Evolutionary conservation across 2,329 filamentous ascomycete genomes (phyloP).

Genomic region (Rutstroemia sp.): DNA sequence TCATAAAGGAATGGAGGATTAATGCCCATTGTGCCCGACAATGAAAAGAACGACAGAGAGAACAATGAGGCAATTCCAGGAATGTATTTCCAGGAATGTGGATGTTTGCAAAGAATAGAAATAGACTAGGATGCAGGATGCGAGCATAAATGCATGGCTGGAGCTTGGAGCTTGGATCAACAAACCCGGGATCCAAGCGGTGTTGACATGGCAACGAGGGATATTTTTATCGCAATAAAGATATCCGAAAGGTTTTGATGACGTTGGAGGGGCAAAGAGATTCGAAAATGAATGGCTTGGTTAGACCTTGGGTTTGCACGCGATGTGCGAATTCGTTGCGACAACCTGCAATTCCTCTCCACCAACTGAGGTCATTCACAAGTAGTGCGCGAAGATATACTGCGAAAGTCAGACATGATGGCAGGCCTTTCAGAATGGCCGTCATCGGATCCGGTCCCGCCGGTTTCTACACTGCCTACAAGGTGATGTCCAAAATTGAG

Average conservation of each 20-base stretch:
- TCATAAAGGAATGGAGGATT: slow-evolving; percentile 70
- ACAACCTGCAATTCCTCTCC: not conserved
- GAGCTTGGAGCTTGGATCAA: slow-evolving; percentile 6
- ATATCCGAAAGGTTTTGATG: slow-evolving; percentile 13
- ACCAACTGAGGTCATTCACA: not conserved
- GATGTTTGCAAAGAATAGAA: slow-evolving; percentile 5
- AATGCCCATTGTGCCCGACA: slow-evolving; percentile 39
- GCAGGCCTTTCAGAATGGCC: slow-evolving; percentile 65
- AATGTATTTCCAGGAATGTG: slow-evolving; percentile 18
- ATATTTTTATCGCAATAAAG: slow-evolving; percentile 16
- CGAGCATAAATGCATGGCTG: not conserved
- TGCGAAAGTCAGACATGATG: slow-evolving; percentile 22
- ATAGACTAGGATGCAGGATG: slow-evolving; percentile 12
- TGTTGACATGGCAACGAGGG: slow-evolving; percentile 29
- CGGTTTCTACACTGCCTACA: slow-evolving; percentile 89
- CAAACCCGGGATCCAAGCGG: slow-evolving; percentile 13
- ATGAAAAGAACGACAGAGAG: slow-evolving; percentile 8
- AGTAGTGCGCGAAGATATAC: slow-evolving; percentile 18
- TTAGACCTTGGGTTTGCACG: slow-evolving; percentile 22
- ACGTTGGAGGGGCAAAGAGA: slow-evolving; percentile 10
- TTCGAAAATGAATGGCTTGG: slow-evolving; percentile 20
- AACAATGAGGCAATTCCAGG: slow-evolving; percentile 2
- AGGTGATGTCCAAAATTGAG: slow-evolving; percentile 69
- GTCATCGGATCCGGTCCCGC: slow-evolving; percentile 91
- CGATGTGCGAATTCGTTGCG: slow-evolving; percentile 18